Evolutionary conservation across 179 eudicot genomes (phyloP), one percentile per base, ranked within the genome.

Genomic region (Spergularia azorica): DNA sequence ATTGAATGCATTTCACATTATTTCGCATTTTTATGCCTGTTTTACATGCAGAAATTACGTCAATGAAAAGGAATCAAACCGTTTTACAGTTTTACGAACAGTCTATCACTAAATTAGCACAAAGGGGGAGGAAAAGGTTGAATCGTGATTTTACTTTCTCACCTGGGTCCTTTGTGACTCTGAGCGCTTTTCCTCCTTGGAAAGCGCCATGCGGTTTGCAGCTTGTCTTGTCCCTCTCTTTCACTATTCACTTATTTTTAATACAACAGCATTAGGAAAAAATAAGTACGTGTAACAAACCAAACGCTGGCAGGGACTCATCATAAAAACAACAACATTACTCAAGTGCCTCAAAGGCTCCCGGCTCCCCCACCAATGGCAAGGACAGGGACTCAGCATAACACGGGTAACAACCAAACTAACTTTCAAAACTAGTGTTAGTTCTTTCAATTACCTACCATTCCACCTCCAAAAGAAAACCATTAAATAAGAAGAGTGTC

Each of bases 161-260:
- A 69, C 72, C 57, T 5, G 17, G 15, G 0, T 69, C 17, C 4
- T 13, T 6, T 69, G 48, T 26, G 72, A 51, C 6, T 51, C 18
- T 6, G 72, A 51, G 59, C 32, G 58, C 72, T 69, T 69, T 69
- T 26, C 56, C 72, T 69, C 52, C 72, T 69, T 17, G 41, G 6
- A 51, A 50, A 50, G 58, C 5, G 20, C 72, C 72, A 69, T 69
- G 72, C 4, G 26, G 20, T 51, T 13, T 10, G 39, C 12, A 4
- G 59, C 72, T 69, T 69, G 38, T 51, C 39, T 21, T 13, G n/a
- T 69, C 17, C 12, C 52, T 54, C 51, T 39, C 72, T 48, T 21
- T 59, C 12, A 20, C 58, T 18, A 51, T 26, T 26, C 32, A 26
- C 32, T 26, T 26, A 26, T 26, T 26, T 26, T 26, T 26, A 26